Evolutionary conservation across 2,329 filamentous ascomycete species (phyloP).

Genomic region (Apiospora rasikravindrae): DNA sequence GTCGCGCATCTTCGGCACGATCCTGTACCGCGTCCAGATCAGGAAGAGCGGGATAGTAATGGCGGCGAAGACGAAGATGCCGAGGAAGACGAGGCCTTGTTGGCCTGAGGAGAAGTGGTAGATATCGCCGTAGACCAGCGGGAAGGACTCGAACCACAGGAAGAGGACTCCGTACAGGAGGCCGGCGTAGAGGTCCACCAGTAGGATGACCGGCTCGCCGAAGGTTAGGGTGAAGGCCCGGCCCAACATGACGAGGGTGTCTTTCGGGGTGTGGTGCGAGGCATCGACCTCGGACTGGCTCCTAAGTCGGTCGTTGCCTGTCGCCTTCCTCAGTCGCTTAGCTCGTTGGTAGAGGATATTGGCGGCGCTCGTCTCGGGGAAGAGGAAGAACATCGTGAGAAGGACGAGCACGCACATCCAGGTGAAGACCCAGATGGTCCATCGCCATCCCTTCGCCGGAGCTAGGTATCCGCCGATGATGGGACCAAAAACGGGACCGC

Average conservation of each 20-base stretch:
- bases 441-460: slow-evolving; percentile 33
- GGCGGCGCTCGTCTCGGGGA: slow-evolving; percentile 45
- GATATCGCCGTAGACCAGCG: slow-evolving; percentile 44
- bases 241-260: slow-evolving; percentile 41
- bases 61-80: slow-evolving; percentile 42
- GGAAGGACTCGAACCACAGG: slow-evolving; percentile 51
- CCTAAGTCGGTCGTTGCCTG: slow-evolving; percentile 48
- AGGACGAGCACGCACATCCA: slow-evolving; percentile 37
- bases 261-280: slow-evolving; percentile 39
- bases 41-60: slow-evolving; percentile 34
- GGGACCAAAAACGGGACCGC: slow-evolving; percentile 24
- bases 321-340: slow-evolving; percentile 46
- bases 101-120: slow-evolving; percentile 46
- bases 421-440: slow-evolving; percentile 41
- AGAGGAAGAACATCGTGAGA: slow-evolving; percentile 39
- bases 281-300: slow-evolving; percentile 59
- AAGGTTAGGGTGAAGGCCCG: slow-evolving; percentile 45
- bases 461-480: slow-evolving; percentile 33
- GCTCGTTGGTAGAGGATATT: slow-evolving; percentile 46
- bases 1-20: slow-evolving; percentile 58
- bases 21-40: slow-evolving; percentile 39
- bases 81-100: slow-evolving; percentile 44
- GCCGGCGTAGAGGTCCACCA: slow-evolving; percentile 44
- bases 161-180: slow-evolving; percentile 49
- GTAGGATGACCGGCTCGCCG: slow-evolving; percentile 48